A percentile compares a stretch with the other conserved stretches of the same genome.
These are phyloP conservation scores for Albatrellus ellisii DNA, from an alignment of 768 basidiomycete species.

Conservation along the genomic window DNA sequence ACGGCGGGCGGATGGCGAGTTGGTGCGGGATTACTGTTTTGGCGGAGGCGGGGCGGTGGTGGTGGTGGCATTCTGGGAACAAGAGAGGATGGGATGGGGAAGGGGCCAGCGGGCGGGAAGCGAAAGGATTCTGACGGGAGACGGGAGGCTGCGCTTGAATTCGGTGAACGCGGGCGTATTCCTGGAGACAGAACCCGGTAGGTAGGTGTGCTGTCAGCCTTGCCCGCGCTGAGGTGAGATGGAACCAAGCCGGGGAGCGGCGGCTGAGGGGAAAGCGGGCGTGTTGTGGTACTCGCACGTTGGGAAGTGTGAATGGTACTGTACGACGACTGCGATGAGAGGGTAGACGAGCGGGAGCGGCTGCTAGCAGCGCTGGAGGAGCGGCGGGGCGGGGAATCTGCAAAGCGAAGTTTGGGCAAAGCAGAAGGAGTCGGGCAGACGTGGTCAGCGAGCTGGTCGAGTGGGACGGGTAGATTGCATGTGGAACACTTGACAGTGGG, in stretches of 20 bases:
- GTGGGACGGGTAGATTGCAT: slow-evolving; percentile 57
- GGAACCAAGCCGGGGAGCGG: slow-evolving; percentile 1
- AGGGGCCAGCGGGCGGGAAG: background rate
- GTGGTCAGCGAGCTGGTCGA: slow-evolving; percentile 67
- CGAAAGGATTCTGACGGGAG: background rate
- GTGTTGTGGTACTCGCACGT: background rate
- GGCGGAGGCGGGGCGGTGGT: background rate
- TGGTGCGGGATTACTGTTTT: background rate
- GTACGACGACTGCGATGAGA: slow-evolving; percentile 1
- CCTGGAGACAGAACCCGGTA: too few relatives aligned
- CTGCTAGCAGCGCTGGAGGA: slow-evolving; percentile 18
- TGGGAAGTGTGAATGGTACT: background rate
- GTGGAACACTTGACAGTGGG: slow-evolving; percentile 80
- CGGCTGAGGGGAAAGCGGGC: background rate
- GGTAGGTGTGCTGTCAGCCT: too few relatives aligned
- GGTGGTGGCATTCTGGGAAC: background rate
- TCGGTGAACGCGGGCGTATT: too few relatives aligned
- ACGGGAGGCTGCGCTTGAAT: background rate
- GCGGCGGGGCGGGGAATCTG: slow-evolving; percentile 30
- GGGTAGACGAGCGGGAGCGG: background rate
- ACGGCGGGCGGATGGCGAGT: background rate
- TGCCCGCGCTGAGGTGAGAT: background rate
- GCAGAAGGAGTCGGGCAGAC: slow-evolving; percentile 45
- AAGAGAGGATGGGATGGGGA: background rate
- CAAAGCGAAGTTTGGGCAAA: slow-evolving; percentile 23